A percentile compares a stretch with the other conserved stretches of the same genome.
phyloP scores from a whole-genome alignment of 495 filamentous ascomycete genomes.

The Glutinoglossum americanum region DNA sequence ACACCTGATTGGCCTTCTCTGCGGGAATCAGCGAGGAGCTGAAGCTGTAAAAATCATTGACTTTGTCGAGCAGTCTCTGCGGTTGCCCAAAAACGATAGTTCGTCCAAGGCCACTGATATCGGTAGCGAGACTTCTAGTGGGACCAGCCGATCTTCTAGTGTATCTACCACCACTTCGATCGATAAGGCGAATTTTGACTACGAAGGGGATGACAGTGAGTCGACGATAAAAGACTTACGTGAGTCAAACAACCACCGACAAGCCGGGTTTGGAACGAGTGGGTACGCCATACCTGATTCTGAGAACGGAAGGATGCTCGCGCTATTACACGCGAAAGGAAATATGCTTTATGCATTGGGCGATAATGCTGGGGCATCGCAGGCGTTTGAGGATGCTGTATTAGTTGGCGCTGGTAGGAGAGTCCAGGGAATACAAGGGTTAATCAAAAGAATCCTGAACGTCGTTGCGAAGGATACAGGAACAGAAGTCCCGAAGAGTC shows the following conservation, averaged over 20 bases:
- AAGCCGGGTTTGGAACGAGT: conserved; percentile 54
- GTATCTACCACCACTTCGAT: conserved; percentile 26
- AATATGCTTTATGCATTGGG: conserved; percentile 93
- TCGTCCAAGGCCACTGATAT: conserved; percentile 28
- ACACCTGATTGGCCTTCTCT: conserved; percentile 77
- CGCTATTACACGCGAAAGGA: conserved; percentile 85
- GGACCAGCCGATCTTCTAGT: conserved; percentile 28
- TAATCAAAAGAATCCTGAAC: conserved; percentile 62
- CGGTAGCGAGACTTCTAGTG: conserved; percentile 33
- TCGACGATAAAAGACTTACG: conserved; percentile 7
- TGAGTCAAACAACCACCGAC: conserved; percentile 3
- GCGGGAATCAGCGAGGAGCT: conserved; percentile 54
- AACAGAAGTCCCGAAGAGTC: conserved; percentile 4
- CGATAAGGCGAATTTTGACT: conserved; percentile 36
- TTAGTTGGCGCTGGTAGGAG: conserved; percentile 62
- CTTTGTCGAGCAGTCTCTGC: conserved; percentile 61
- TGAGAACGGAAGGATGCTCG: conserved; percentile 85
- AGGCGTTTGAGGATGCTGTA: conserved; percentile 89
- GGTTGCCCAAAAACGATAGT: conserved; percentile 27
- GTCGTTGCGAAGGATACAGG: conserved; percentile 32
- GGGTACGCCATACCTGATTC: conserved; percentile 69
- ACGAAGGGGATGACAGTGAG: conserved; percentile 24
- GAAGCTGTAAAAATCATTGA: conserved; percentile 83
- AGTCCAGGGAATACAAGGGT: conserved; percentile 47
- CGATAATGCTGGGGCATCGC: conserved; percentile 62